Base-by-base conservation (phyloP, 2,329 filamentous ascomycete genomes). In the Xylaria sp. region DNA sequence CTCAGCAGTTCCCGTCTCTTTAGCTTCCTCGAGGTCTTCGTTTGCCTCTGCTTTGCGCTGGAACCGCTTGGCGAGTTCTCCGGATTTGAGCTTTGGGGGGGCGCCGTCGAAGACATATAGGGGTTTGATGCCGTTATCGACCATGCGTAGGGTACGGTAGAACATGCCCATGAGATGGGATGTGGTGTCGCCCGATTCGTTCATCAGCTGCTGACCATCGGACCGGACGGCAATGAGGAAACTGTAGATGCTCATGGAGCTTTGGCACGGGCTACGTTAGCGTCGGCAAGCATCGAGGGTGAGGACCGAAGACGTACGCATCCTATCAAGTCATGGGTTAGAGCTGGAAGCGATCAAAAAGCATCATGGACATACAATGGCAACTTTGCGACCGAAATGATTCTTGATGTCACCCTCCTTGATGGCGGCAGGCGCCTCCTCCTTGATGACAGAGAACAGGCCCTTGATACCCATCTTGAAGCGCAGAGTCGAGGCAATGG, bases 101-200 rank as follows among this genome's bases (percentile, higher is more conserved):
- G 94, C 93, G 61, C 95, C 95, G 72, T 99, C 95, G 76, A 99
- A 99, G 61, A 99, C 94, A 78, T 97, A 99, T 69, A 99, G 86
- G 1, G 95, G 95, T 77, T 99, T 99, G 82, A 99, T 98, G 61
- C 95, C 95, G 72, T 97, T 98, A 79, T 99, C 95, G 73, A 98
- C 92, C 81, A 99, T 98, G 71, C 95, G 93, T 6, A 99, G 85
- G 2, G 95, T 99, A 71, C 95, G 94, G 83, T 99, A 99, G 83
- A 99, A 99, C 89, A 99, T 94, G 74, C 95, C 95, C 94, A 99
- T 98, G 15, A 99, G 82, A 77, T 99, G 95, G 17, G 95, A 99
- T 0, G 95, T 99, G 1, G 95, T 99, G 78, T 98, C 93, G 73
- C 95, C 95, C 55, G 89, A 90, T 73, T 99, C 95, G 78, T 90